Evolutionary conservation across 805 yeast species (phyloP), one percentile per base, ranked within the genome.

Genomic region (Pichia cephalocereana): DNA sequence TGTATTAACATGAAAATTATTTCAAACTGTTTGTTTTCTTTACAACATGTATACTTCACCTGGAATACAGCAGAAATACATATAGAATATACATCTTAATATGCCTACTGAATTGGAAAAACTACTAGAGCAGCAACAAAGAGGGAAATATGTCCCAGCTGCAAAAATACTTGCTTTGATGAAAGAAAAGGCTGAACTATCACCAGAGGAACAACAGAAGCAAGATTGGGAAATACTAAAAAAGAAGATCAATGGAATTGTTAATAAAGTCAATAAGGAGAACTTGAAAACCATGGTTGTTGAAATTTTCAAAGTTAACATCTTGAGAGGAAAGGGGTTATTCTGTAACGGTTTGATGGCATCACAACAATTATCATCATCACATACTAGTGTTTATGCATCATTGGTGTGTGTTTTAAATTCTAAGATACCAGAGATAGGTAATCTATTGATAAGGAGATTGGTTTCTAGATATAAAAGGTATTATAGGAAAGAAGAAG

Each of bases 401-500:
- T 67, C 84, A 0, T 56, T 88, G 36, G 71, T 76, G 0, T 71
- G 82, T 2, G 71, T 82, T 0, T 45, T 88, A 11, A 83, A 85
- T 62, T 74, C 84, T 6, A 77, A 82, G 54, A 61, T 86, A 4
- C 93, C 95, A 0, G 75, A 75, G 36, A 65, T 86, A 17, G 96
- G 95, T 2, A 74, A 74, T 48, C 60, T 82, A 6, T 52, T 85
- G 32, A 60, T 73, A 0, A 58, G 71, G 9, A 69, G 93, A 51
- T 62, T 82, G 28, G 67, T 83, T 1, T 56, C 80, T 4, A 80
- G 73, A 48, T 86, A 86, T 63, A 72, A 81, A 41, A 70, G 72
- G 52, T 73, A 74, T 0, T 82, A 69, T 61, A 67, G 70, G 54
- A 58, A 68, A 23, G 71, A 75, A 49, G 74, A 80, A 55, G 73